Base-by-base conservation (phyloP, 2,329 filamentous ascomycete species). In the Fusarium setosum region DNA sequence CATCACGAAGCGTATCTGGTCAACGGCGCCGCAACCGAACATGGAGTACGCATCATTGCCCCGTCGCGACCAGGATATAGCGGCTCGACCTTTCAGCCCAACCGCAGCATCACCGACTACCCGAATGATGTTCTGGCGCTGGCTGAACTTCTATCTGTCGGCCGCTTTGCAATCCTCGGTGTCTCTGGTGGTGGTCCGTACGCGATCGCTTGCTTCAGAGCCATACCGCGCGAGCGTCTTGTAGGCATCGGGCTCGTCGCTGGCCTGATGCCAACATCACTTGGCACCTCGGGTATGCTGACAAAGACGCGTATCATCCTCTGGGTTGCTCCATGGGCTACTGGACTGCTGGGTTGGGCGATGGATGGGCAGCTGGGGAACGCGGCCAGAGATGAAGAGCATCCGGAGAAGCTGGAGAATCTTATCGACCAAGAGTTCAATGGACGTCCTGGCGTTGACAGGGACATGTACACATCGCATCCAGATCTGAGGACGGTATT, bases 171-270 rank as follows among this genome's bases (percentile, higher is more conserved):
- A 3, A 4, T 57, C 4, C 12, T 67, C 1, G 63, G 63, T 0
- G 63, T 67, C 0, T 67, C 63, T 1, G 63, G 63, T 4, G 63
- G 63, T 4, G 63, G 63, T 0, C 63, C 63, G 1, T 67, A 67
- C 6, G 50, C 63, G 0, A 65, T 67, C 2, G 47, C 63, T 1
- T 67, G 63, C 6, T 50, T 61, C 2, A 67, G 59, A 9, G 50
- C 51, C 3, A 52, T 64, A 3, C 41, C 63, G 0, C 23, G 34
- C 2, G 55, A 67, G 2, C 51, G 63, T 0, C 17, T 67, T 0
- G 18, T 57, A 1, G 63, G 63, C 4, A 34, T 67, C 4, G 50
- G 55, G 0, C 59, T 53, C 2, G 42, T 56, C 7, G 63, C 63
- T 4, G 55, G 63, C 2, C 18, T 63, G 0, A 67, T 67, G 63